Conservation (phyloP, 2,329 filamentous ascomycete genomes). For the Clathrospora elynae region DNA sequence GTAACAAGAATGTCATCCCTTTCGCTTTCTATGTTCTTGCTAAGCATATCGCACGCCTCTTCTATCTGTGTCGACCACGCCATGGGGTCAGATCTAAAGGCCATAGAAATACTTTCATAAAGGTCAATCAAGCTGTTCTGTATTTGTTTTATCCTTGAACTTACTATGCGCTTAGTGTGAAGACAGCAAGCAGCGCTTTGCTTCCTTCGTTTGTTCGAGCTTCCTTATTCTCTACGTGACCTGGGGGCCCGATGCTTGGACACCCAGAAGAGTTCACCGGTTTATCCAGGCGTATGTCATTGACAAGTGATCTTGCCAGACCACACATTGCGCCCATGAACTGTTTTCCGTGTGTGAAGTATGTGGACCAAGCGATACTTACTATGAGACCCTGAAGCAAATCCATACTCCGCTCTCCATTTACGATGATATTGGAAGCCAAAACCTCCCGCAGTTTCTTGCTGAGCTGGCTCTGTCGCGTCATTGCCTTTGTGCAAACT, state of each 20-base stretch:
- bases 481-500: slow-evolving; percentile 19
- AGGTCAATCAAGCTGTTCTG: slow-evolving; percentile 3
- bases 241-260: slow-evolving; percentile 11
- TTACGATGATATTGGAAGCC: slow-evolving; percentile 25
- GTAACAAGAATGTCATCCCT: slow-evolving; percentile 58
- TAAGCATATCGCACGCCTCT: slow-evolving; percentile 58
- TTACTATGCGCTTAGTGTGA: slow-evolving; percentile 51
- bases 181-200: slow-evolving; percentile 57
- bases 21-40: slow-evolving; percentile 53
- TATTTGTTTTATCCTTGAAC: background rate
- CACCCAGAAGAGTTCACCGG: slow-evolving; percentile 11
- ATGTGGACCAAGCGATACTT: slow-evolving; percentile 30
- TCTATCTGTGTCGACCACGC: slow-evolving; percentile 65
- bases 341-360: slow-evolving; percentile 23
- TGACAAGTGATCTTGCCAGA: slow-evolving; percentile 23
- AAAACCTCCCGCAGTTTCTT: slow-evolving; percentile 22
- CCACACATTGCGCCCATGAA: slow-evolving; percentile 23
- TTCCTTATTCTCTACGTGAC: slow-evolving; percentile 4
- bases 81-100: slow-evolving; percentile 52
- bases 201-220: slow-evolving; percentile 56
- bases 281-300: slow-evolving; percentile 29
- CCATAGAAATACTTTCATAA: slow-evolving; percentile 28
- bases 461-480: slow-evolving; percentile 22
- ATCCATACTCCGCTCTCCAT: slow-evolving; percentile 32
- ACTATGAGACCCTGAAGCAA: slow-evolving; percentile 27